These are phyloP conservation scores for Colletotrichum sidae DNA, from an alignment of 2,329 filamentous ascomycete species.

Conservation along the genomic window DNA sequence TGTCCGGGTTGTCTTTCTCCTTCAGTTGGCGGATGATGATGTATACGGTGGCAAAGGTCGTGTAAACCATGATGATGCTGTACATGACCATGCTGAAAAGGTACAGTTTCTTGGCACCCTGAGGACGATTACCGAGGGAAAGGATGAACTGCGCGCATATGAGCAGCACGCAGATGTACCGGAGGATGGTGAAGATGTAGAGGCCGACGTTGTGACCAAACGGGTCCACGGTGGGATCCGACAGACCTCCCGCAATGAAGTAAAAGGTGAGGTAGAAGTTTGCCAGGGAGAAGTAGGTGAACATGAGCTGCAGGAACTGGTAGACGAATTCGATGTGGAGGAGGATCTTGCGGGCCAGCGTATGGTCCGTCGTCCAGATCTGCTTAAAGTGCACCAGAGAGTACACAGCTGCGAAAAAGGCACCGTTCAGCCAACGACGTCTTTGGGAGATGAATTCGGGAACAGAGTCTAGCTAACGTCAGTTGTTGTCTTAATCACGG, in stretches of 20 bases:
- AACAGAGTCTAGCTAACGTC: slow-evolving; percentile 75
- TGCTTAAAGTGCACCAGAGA: slow-evolving; percentile 95
- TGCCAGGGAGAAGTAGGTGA: slow-evolving; percentile 97
- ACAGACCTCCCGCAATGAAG: slow-evolving; percentile 92
- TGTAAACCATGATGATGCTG: slow-evolving; percentile 94
- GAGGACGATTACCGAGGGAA: slow-evolving; percentile 94
- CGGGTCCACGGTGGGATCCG: slow-evolving; percentile 83
- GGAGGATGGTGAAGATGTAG: slow-evolving; percentile 86
- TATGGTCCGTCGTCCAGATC: slow-evolving; percentile 94
- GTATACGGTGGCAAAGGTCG: slow-evolving; percentile 87
- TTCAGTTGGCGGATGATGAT: slow-evolving; percentile 87
- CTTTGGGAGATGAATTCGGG: slow-evolving; percentile 98
- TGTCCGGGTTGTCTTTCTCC: slow-evolving; percentile 54
- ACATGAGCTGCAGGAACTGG: slow-evolving; percentile 90
- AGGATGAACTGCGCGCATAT: slow-evolving; percentile 97
- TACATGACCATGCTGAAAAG: slow-evolving; percentile 90
- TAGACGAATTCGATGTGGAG: slow-evolving; percentile 97
- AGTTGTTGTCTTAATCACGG: slow-evolving; percentile 3
- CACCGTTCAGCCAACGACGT: slow-evolving; percentile 96
- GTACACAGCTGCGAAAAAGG: slow-evolving; percentile 98
- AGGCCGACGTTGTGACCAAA: slow-evolving; percentile 89
- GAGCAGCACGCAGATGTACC: slow-evolving; percentile 86
- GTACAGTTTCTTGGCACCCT: slow-evolving; percentile 94
- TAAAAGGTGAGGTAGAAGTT: slow-evolving; percentile 99
- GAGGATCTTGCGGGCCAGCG: slow-evolving; percentile 86